Evolutionary conservation across 148 eudicot species (phyloP), one percentile per base, ranked within the genome.

Genomic region (Rhododendron griersonianum): DNA sequence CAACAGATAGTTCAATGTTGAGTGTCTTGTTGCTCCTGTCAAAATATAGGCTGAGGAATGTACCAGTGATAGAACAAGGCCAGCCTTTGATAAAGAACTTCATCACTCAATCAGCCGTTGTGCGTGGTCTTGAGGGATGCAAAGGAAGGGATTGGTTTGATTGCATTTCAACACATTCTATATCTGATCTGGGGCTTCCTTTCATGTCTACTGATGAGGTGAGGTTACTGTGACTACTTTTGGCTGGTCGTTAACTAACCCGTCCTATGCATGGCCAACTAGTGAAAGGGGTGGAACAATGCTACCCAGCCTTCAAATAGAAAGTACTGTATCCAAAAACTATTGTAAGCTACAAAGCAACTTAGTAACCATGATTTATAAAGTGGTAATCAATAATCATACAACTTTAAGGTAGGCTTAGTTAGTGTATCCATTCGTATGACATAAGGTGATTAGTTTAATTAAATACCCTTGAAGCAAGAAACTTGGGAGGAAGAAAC

Each of bases 101-200:
- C 89, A 93, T 97, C 57, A 95, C 99, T 65, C 99, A 97, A 83
- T 97, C 99, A 61, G 98, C 98, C 50, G 92, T 97, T 45, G 82
- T 97, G 25, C 91, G 91, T 48, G 98, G 98, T 39, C 94, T 97
- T 25, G 92, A 93, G 82, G 90, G 89, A 81, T 97, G 98, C 84
- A 89, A 84, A 84, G 99, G 99, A 78, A 86, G 98, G 86, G 98
- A 97, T 82, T 97, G 99, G 99, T 95, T 97, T 86, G 98, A 97
- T 81, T 83, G 88, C 89, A 92, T 95, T 76, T 87, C 98, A 30
- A 53, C 92, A 8, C 91, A 92, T 77, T 91, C 93, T 41, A 81
- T 95, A 80, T 87, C 98, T 51, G 96, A 94, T 88, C 85, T 97
- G 47, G 98, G 98, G 15, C 99, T 95, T 85, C 98, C 99, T n/a